These are phyloP conservation scores for Yarrowia galli DNA, from an alignment of 1,139 yeast genomes.

Conservation along the genomic window DNA sequence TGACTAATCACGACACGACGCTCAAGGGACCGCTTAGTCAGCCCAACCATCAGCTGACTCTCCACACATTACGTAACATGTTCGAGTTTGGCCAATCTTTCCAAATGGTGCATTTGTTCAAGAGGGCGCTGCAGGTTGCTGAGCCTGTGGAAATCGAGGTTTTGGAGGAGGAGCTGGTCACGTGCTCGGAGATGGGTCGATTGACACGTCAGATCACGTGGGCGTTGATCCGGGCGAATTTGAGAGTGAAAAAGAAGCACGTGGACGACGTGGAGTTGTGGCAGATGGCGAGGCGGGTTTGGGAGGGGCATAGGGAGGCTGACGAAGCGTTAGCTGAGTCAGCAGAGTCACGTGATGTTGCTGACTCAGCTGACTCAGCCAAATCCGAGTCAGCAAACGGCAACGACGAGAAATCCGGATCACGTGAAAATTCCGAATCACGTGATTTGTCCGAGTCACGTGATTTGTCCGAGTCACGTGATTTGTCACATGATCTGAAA, in stretches of 20 bases:
- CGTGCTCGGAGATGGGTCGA: neutral
- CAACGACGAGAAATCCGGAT: too few species aligned
- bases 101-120: slow-evolving; percentile 47
- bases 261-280: slow-evolving; percentile 26
- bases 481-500: neutral
- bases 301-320: slow-evolving; percentile 13
- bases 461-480: too few species aligned
- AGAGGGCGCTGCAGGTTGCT: slow-evolving; percentile 41
- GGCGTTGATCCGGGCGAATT: neutral
- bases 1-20: neutral
- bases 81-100: slow-evolving; percentile 46
- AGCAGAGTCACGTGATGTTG: too few species aligned
- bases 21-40: slow-evolving; percentile 8
- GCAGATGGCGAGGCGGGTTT: neutral
- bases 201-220: slow-evolving; percentile 25
- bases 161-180: slow-evolving; percentile 48
- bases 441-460: too few species aligned
- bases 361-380: too few species aligned
- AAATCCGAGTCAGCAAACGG: too few species aligned
- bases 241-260: slow-evolving; percentile 8
- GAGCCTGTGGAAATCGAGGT: slow-evolving; percentile 44
- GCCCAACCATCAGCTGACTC: slow-evolving; percentile 39
- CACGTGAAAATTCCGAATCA: too few species aligned
- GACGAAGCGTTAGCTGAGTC: neutral
- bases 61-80: slow-evolving; percentile 45